Evolutionary conservation across 345 rosid species (phyloP), one percentile per base, ranked within the genome.

Genomic region (Citrus glauca): DNA sequence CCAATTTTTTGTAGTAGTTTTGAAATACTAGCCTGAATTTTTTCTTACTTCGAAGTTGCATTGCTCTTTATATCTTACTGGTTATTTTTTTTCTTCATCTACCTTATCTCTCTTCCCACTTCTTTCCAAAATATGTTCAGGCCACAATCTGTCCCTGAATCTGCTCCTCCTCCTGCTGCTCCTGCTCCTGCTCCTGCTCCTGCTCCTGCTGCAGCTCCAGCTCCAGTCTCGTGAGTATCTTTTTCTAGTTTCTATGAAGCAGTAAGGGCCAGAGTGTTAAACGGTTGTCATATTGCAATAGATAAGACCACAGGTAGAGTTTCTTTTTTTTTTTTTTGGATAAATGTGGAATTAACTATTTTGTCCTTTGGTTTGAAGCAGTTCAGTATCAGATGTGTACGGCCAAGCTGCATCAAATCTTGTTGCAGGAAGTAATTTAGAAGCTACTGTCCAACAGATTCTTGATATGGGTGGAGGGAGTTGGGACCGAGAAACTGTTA

Each of bases 391-490:
- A 30, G 85, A 82, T 83, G 87, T 85, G 22, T 87, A 89, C 74
- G 90, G 89, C 77, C 89, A 88, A 72, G 92, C 91, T 24, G 92
- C 92, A 73, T 89, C 92, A 33, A 89, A 82, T 80, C 83, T 89
- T 57, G 91, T 89, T 64, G 92, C 91, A 6, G 92, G 92, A 75
- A 89, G 14, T 71, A 88, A 85, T 81, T 80, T 89, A 70, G 91
- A 89, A 77, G 85, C 85, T 69, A 68, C 83, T 4, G 70, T 89
- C 63, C 91, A 89, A 78, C 87, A 89, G 75, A 88, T 89, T 75
- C 78, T 89, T 76, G 91, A 88, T 74, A 86, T 89, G 87, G 93
- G 93, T 66, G 93, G 93, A 60, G 91, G 91, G 35, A 82, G 84
- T 55, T 88, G 93, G 93, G 88, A 86, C 42, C 80, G 89, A 77